Evolutionary conservation across 2,329 filamentous ascomycete genomes (phyloP), one percentile per base, ranked within the genome.

Genomic region (Fusarium guadeloupense): DNA sequence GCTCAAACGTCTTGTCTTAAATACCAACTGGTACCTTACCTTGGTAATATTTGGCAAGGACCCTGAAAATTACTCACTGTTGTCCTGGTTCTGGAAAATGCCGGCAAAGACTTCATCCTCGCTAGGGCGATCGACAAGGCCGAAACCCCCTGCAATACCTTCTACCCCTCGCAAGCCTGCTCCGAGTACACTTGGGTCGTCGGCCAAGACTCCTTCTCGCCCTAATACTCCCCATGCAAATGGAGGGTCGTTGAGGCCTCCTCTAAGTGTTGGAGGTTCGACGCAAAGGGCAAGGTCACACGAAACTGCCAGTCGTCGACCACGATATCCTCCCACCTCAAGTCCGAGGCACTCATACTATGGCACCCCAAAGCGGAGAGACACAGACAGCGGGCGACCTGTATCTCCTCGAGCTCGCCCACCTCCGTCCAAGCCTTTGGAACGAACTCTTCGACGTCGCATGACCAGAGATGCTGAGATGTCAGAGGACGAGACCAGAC

Each of bases 401-500:
- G 54, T 67, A 4, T 68, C 67, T 2, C 67, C 67, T 30, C 52
- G 46, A 4, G 34, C 49, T 10, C 61, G 62, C 26, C 61, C 40
- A 16, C 49, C 42, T 28, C 54, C 42, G 6, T 53, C 44, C 1
- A 21, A 46, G 2, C 45, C 50, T 9, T 19, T 55, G 2, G 51
- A 45, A 9, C 40, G 59, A 20, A 17, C 17, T 2, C 54, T 57
- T 4, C 53, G 61, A 4, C 60, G 55, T 5, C 66, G 68, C 2
- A 39, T 59, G 25, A 66, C 59, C 0, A 61, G 68, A 5, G 68
- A 70, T 12, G 65, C 64, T 3, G 65, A 67, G 17, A 57, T 68
- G 16, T 70, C 68, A 0, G 68, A 70, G 5, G 68, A 70, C 17
- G 65, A 69, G 1, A 65, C 51, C 20, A 54, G 66, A 3, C 59